Evolutionary conservation across 176 grass and related monocot species (phyloP), one percentile per base, ranked within the genome.

Genomic region (Ensete glaucum): DNA sequence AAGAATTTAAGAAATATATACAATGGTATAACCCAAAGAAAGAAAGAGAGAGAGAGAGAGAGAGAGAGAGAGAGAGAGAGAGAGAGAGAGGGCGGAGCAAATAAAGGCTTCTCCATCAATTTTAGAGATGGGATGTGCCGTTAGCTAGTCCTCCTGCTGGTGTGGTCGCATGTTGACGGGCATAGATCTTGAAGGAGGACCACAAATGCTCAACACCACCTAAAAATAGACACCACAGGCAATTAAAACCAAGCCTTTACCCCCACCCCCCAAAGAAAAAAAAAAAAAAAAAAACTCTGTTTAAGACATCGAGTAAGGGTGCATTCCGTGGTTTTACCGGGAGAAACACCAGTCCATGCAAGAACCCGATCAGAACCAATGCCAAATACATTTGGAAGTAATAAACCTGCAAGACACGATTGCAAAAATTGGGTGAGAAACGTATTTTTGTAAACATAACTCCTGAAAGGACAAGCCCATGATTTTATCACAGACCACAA

Each of bases 381-480:
- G 90, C 90, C 75, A 99, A 75, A 77, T 99, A 99, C 95, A 91
- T 91, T 87, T 99, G 86, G 72, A 99, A 99, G 83, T 99, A 99
- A 77, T 99, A 99, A 19, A 99, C 88, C 95, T 99, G 76, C 17
- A 87, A 80, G 67, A n/a, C 21, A 64, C 52, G 1, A 11, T 27
- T 9, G 2, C 26, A 80, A 49, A 49, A 25, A 50, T 58, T 25
- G 34, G 19, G 22, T 50, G 58, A 72, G 19, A 72, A 53, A 2
- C 14, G 12, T 12, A 1, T 56, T 11, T n/a, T 62, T 19, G 48
- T 17, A 57, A 56, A 53, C 62, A 1, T 27, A 76, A 74, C 26
- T 50, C 53, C 53, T 52, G 11, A 71, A 43, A 49, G 50, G 16
- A 76, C 27, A 8, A 52, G 62, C 21, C 63, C 53, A n/a, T n/a